Evolutionary conservation across 768 basidiomycete species (phyloP), one percentile per base, ranked within the genome.

Genomic region (Filobasidium floriforme): DNA sequence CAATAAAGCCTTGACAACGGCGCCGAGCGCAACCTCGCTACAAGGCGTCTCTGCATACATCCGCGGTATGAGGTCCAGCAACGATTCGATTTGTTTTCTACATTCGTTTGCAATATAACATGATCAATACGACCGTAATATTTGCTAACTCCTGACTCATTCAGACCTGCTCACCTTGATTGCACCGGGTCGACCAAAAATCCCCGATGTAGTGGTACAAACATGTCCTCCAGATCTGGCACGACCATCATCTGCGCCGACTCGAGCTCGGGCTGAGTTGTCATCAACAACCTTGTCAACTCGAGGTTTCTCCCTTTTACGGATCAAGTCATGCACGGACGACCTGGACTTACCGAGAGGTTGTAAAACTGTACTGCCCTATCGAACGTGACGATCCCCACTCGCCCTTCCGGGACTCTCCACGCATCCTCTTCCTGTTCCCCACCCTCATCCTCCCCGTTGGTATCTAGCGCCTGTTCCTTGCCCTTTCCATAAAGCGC

Each of bases 161-260:
- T 9, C 32, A 37, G 32, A 37, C 32, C 11, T 10, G 79, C 84
- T 68, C 69, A 91, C 89, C 87, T 83, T 55, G 86, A 87, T 67
- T 87, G 84, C 61, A 73, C 67, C 15, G 90, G 88, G 66, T 89
- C 83, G 11, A 88, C 91, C 67, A 97, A 89, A 46, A 93, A 81
- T 1, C 87, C 88, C 6, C 82, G 79, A 22, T 81, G 81, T 26
- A 91, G 76, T 0, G 96, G 96, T 1, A 89, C 78, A 78, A 93
- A 98, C 22, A 92, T 86, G 63, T 99, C 96, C n/a, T 91, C 88
- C 43, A 98, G 79, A 75, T 98, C 96, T 0, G 89, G 81, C 10
- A 97, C 84, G 52, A 98, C 84, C 52, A 93, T 81, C 82, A 93
- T 88, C 41, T 82, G 82, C 1, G 85, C 82, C 71, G 82, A 80